Evolutionary conservation across 208 protist genomes (phyloP).

Genomic region (Trypanosoma theileri): DNA sequence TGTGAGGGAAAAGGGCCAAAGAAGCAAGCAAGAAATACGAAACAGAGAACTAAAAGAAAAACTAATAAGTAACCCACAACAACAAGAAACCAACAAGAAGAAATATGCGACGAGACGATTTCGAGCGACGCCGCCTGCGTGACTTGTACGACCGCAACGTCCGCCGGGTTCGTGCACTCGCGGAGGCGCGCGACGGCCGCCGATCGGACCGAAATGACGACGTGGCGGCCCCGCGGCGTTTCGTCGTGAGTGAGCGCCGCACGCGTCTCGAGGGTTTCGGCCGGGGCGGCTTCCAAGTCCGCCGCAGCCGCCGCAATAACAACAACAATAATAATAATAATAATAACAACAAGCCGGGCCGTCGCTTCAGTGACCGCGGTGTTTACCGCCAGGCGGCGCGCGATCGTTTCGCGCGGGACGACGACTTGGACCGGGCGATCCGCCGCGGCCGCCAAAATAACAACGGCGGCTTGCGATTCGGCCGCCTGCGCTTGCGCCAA

Average conservation of each 20-base stretch:
- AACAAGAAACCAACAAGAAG: slow-evolving; percentile 10
- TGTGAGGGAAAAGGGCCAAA: background rate
- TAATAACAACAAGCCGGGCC: background rate
- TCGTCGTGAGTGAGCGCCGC: slow-evolving; percentile 70
- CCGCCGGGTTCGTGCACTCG: slow-evolving; percentile 63
- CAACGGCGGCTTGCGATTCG: slow-evolving; percentile 24
- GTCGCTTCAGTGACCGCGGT: slow-evolving; percentile 62
- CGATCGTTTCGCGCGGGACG: slow-evolving; percentile 79
- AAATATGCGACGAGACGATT: slow-evolving; percentile 71
- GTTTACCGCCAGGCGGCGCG: slow-evolving; percentile 61
- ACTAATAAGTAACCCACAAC: slow-evolving; percentile 7
- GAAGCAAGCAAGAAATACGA: slow-evolving; percentile 2
- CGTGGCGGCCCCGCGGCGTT: slow-evolving; percentile 64
- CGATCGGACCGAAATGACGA: slow-evolving; percentile 45
- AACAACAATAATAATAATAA: too few relatives aligned
- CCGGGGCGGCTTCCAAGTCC: slow-evolving; percentile 66
- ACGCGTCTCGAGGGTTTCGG: slow-evolving; percentile 83
- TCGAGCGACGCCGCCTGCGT: slow-evolving; percentile 75
- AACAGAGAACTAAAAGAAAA: slow-evolving; percentile 1
- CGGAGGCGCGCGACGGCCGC: slow-evolving; percentile 71
- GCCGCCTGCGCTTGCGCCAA: slow-evolving; percentile 30
- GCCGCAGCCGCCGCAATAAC: slow-evolving; percentile 22
- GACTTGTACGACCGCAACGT: slow-evolving; percentile 82
- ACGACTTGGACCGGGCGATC: slow-evolving; percentile 62
- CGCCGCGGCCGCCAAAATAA: slow-evolving; percentile 36